Evolutionary conservation across 1,284 basidiomycete genomes (phyloP).

Genomic region (Ceratobasidium theobromae): DNA sequence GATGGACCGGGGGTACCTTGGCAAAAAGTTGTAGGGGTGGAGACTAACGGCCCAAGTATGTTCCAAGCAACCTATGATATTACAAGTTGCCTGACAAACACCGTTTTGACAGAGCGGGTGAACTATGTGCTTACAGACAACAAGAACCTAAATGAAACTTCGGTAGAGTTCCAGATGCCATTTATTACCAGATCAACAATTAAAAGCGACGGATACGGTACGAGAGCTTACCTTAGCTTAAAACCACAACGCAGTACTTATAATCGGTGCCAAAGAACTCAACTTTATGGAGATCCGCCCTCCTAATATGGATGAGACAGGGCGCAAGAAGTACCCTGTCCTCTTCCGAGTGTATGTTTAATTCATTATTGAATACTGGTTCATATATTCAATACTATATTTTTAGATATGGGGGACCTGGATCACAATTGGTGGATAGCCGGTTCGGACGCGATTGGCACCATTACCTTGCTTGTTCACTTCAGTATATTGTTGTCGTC

Average conservation of each 20-base stretch:
- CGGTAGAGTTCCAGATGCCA: conserved; percentile 71
- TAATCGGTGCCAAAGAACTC: conserved; percentile 54
- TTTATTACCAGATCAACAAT: conserved; percentile 70
- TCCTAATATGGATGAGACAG: conserved; percentile 87
- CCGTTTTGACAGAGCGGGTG: conserved; percentile 49
- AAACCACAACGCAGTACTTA: conserved; percentile 34
- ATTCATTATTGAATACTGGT: background rate
- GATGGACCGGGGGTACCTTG: conserved; percentile 83
- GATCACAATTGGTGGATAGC: conserved; percentile 73
- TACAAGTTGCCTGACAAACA: too few relatives aligned
- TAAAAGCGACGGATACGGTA: conserved; percentile 77
- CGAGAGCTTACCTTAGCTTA: conserved; percentile 37
- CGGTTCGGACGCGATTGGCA: conserved; percentile 79
- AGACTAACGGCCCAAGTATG: conserved; percentile 55
- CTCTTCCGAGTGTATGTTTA: conserved; percentile 75
- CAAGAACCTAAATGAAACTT: conserved; percentile 65
- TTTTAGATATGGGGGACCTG: conserved; percentile 86
- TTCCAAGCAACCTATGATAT: too few relatives aligned
- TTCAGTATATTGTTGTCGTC: conserved; percentile 83
- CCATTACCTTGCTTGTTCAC: conserved; percentile 76
- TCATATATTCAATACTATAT: background rate
- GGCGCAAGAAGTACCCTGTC: conserved; percentile 91
- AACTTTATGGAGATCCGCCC: conserved; percentile 90
- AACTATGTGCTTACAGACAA: conserved; percentile 74
- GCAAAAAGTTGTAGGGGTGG: conserved; percentile 74